phyloP scores from a whole-genome alignment of 2,329 filamentous ascomycete species.

The Sporothrix pseudoabietina region DNA sequence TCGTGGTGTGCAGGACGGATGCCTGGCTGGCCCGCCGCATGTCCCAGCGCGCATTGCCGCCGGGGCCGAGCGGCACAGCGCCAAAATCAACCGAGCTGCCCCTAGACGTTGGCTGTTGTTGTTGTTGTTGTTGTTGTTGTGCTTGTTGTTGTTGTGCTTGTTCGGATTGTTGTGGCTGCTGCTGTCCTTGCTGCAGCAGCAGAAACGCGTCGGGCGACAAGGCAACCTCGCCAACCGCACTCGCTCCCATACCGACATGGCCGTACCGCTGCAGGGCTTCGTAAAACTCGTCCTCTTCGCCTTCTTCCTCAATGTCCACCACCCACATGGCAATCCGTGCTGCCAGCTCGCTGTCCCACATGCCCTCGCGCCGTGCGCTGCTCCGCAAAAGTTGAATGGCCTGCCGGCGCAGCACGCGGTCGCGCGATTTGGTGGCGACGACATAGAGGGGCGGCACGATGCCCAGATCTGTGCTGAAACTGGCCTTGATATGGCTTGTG shows the following conservation, averaged over 20 bases:
- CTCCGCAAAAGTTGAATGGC: slow-evolving; percentile 63
- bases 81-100: slow-evolving; percentile 39
- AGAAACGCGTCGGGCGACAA: not conserved
- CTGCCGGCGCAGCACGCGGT: slow-evolving; percentile 57
- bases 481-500: slow-evolving; percentile 58
- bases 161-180: not conserved
- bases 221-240: not conserved
- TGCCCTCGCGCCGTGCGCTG: slow-evolving; percentile 64
- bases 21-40: slow-evolving; percentile 37
- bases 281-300: slow-evolving; percentile 39
- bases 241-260: not conserved
- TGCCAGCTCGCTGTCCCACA: slow-evolving; percentile 67
- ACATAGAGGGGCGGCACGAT: slow-evolving; percentile 67
- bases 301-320: slow-evolving; percentile 56
- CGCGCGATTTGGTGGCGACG: slow-evolving; percentile 67
- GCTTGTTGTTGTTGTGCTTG: not conserved
- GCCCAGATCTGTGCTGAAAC: slow-evolving; percentile 65
- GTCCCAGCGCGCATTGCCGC: slow-evolving; percentile 50
- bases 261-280: not conserved
- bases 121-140: not conserved
- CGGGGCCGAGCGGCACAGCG: slow-evolving; percentile 46
- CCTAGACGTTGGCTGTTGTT: not conserved
- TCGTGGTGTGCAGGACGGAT: slow-evolving; percentile 27
- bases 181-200: not conserved
- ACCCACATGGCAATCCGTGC: slow-evolving; percentile 60